Percentiles rank a stretch among this genome's conserved stretches.
These are phyloP conservation scores for Paracamarosporium sp. DNA, from an alignment of 2,329 filamentous ascomycete genomes.

Conservation along the genomic window DNA sequence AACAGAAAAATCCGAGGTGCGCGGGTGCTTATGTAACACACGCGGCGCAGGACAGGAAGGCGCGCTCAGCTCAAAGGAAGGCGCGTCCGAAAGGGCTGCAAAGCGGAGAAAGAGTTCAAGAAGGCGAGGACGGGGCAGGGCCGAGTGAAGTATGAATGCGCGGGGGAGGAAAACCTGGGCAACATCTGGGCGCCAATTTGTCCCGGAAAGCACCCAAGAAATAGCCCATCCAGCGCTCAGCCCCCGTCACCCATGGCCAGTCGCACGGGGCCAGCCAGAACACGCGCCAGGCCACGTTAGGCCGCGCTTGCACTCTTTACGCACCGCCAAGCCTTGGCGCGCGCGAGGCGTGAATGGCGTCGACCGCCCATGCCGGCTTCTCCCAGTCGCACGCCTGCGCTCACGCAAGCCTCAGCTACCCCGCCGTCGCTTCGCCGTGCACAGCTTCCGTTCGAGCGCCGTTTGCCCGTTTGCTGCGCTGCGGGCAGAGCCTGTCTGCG, in stretches of 20 bases:
- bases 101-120: slow-evolving; percentile 8
- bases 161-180: slow-evolving; percentile 10
- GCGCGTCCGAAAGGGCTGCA: not conserved
- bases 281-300: not conserved
- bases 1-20: not conserved
- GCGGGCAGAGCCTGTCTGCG: too few relatives aligned
- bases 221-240: slow-evolving; percentile 6
- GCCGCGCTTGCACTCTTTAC: not conserved
- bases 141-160: slow-evolving; percentile 7
- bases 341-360: not conserved
- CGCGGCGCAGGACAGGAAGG: not conserved
- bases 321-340: not conserved
- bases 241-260: slow-evolving; percentile 1
- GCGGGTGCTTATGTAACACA: slow-evolving; percentile 5
- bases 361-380: not conserved
- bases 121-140: slow-evolving; percentile 6
- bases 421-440: not conserved
- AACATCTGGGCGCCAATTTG: slow-evolving; percentile 6
- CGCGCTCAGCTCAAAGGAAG: not conserved
- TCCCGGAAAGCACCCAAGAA: slow-evolving; percentile 7
- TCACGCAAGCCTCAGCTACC: not conserved
- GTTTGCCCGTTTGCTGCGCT: not conserved
- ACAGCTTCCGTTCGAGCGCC: not conserved
- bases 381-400: not conserved
- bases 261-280: not conserved